Conservation (phyloP, 225 moss, liverwort and hornwort species). For the Sphagnum tenellum region DNA sequence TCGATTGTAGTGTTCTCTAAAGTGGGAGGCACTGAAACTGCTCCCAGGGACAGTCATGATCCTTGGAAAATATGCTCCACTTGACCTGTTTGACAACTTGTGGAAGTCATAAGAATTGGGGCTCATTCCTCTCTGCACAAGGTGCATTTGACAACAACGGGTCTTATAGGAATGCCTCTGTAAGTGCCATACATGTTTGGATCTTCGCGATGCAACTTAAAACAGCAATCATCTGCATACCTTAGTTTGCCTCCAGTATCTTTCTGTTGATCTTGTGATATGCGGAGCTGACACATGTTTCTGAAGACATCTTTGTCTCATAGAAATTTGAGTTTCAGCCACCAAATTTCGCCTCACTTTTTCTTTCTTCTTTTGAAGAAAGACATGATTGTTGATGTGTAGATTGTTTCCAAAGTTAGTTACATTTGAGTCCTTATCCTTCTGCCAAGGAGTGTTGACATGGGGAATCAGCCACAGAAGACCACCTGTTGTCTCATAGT, state of each 20-base stretch:
- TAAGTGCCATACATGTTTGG: no score
- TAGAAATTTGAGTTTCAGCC: neutral
- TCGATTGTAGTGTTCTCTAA: no score
- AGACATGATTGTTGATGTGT: slow-evolving; percentile 5
- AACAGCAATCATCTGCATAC: no score
- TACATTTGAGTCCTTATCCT: slow-evolving; percentile 16
- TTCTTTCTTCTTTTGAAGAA: no score
- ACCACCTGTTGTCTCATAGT: slow-evolving; percentile 76
- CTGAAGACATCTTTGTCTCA: neutral
- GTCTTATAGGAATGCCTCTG: no score
- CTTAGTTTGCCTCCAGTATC: no score
- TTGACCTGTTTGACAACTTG: neutral
- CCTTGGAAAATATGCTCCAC: neutral
- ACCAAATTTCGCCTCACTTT: slow-evolving; percentile 29
- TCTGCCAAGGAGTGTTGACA: slow-evolving; percentile 67
- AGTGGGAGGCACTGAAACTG: neutral
- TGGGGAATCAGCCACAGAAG: slow-evolving; percentile 91
- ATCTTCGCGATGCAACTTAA: no score
- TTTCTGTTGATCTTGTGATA: no score
- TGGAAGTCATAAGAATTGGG: neutral
- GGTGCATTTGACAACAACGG: no score
- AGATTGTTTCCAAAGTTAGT: slow-evolving; percentile 23
- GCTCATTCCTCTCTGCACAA: no score
- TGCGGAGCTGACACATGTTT: no score
- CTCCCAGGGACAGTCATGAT: neutral